Evolutionary conservation across 164 flowering plant species (phyloP).

Genomic region (Chimonanthus salicifolius): DNA sequence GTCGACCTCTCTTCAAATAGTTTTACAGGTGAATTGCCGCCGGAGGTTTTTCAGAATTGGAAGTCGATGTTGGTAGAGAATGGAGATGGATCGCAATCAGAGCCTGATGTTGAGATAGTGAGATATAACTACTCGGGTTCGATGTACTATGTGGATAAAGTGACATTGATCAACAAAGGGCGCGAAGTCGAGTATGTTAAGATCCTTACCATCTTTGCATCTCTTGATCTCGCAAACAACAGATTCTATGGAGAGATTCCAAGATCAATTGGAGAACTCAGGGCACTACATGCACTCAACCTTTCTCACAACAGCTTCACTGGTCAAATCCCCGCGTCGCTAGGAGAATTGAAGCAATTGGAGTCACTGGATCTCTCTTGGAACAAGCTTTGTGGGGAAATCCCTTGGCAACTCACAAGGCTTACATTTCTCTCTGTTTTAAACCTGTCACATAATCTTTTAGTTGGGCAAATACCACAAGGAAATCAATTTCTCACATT

Average conservation of each 20-base stretch:
- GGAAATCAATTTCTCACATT: background rate
- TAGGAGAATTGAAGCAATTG: background rate
- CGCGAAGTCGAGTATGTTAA: background rate
- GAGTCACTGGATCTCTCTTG: constrained; percentile 6
- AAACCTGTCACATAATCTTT: constrained; percentile 1
- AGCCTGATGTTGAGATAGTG: no score
- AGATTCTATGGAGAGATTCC: no score
- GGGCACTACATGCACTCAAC: no score
- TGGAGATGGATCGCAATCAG: no score
- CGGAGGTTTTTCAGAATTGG: constrained; percentile 23
- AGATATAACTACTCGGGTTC: no score
- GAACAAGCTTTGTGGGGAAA: background rate
- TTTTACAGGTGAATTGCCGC: constrained; percentile 32
- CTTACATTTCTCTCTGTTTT: background rate
- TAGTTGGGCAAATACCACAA: constrained; percentile 5
- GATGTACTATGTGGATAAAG: background rate
- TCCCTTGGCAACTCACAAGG: background rate
- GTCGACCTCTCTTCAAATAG: constrained; percentile 45
- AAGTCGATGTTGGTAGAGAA: constrained; percentile 11
- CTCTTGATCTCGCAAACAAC: no score
- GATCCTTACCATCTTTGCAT: no score
- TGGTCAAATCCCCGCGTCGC: no score
- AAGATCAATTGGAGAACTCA: no score
- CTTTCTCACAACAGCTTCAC: no score
- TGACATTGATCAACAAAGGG: background rate